These are phyloP conservation scores for Ganoderma resinaceum DNA, from an alignment of 1,284 basidiomycete species.

Conservation along the genomic window DNA sequence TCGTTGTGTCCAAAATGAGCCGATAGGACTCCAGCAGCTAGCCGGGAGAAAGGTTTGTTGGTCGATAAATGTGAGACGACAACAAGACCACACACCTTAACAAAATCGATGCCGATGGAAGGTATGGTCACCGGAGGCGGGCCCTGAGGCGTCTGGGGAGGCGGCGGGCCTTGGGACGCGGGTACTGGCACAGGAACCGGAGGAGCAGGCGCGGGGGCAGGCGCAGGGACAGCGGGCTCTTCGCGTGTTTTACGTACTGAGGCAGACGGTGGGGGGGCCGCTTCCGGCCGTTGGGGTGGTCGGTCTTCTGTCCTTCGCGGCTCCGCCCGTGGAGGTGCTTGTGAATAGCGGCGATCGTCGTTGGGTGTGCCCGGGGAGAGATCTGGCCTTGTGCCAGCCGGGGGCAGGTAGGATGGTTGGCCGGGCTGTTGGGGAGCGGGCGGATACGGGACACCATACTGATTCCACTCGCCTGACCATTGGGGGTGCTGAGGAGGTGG, in stretches of 20 bases:
- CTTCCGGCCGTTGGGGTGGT: conserved; percentile 23
- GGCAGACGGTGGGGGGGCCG: conserved; percentile 19
- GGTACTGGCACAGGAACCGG: conserved; percentile 20
- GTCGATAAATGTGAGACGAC: conserved; percentile 10
- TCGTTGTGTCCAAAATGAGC: conserved; percentile 50
- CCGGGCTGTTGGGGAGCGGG: conserved; percentile 35
- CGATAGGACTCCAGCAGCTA: conserved; percentile 57
- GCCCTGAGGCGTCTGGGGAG: conserved; percentile 30
- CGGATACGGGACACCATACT: conserved; percentile 12
- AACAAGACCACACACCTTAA: conserved; percentile 49
- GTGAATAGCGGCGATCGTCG: conserved; percentile 34
- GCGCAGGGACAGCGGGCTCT: conserved; percentile 33
- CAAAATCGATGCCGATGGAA: conserved; percentile 53
- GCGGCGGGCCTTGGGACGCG: conserved; percentile 18
- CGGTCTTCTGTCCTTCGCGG: conserved; percentile 38
- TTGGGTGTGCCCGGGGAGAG: conserved; percentile 22
- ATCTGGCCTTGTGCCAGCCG: conserved; percentile 39
- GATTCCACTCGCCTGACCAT: conserved; percentile 38
- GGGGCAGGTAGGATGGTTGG: conserved; percentile 14
- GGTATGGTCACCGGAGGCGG: conserved; percentile 15
- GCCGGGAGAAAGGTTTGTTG: not conserved
- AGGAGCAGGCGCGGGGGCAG: conserved; percentile 25
- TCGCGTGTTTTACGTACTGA: conserved; percentile 36
- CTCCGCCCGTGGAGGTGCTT: conserved; percentile 38
- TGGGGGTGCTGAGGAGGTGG: conserved; percentile 42